Evolutionary conservation across 805 yeast genomes (phyloP), one percentile per base, ranked within the genome.

Genomic region (Komagataella ulmi): DNA sequence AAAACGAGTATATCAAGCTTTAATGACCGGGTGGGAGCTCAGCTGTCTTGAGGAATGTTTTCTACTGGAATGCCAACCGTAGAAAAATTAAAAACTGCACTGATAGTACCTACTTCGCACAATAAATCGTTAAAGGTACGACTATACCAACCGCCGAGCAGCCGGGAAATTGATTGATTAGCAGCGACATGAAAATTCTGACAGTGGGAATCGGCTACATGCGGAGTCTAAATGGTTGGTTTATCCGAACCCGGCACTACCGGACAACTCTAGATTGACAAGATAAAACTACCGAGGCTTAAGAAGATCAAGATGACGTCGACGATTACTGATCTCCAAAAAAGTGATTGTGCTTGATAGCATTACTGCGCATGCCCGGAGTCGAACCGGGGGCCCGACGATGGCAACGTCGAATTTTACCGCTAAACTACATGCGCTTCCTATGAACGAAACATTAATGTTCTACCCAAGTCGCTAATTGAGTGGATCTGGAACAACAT

Each of bases 301-400:
- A 6, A 1, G 23, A 21, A 6, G 23, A 21, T 6, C 2, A 21
- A 21, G 23, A 21, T 4, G 23, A 21, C 23, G 23, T 6, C 23
- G 23, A 3, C 6, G 23, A 21, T 3, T 21, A 4, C 6, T 21
- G 40, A 12, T 30, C 12, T 4, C 12, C 12, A 30, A 10, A 30
- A 30, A 30, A 10, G 1, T 30, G 23, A 21, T 3, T 21, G 23
- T 21, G 23, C 23, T 21, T 21, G 6, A 21, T 3, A 21, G 23
- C 23, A 21, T 21, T 21, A 21, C 1, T 44, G 46, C 51, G 51
- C 47, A 44, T 43, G 48, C 51, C 51, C 51, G 51, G 51, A 49
- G 44, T 49, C 51, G 51, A 49, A 49, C 51, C 51, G 51, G 51
- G 51, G 51, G 51, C 51, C 47, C 51, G 21, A 44, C 48, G 23